Base-by-base conservation (phyloP, 2,329 filamentous ascomycete genomes). In the Corniculantispora saksenae region DNA sequence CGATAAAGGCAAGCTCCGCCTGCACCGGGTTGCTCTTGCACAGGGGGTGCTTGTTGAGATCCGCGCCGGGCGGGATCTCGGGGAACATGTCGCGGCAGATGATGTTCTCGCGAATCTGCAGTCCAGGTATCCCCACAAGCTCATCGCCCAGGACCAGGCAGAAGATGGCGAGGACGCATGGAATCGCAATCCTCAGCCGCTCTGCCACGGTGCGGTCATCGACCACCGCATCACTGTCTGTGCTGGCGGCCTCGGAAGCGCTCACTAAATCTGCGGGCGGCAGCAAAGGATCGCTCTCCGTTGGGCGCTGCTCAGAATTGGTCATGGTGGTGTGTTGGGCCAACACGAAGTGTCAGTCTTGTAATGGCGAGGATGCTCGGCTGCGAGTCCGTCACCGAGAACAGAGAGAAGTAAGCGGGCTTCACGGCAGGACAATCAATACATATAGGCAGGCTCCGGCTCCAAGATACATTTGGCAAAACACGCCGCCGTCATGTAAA, bases 21-120 rank as follows among this genome's bases (percentile, higher is more conserved):
- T 70, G 69, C 23, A 71, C 68, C 8, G 51, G 61, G 29, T 55
- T 61, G 35, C 66, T 66, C 62, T 71, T 71, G 60, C 70, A 71
- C 8, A 54, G 59, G 4, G 63, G 55, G n/a, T 64, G 53, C 5
- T 13, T 17, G 23, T 29, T 25, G 19, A 43, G 27, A 25, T 64
- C 43, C 7, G n/a, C 8, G 3, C 19, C 25, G 17, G 48, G 12
- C 10, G 47, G 29, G 19, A 60, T 27, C 17, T 65, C 58, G 27
- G 35, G 57, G 27, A 61, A 48, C 53, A 51, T 15, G 40, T 48
- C 40, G 15, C 56, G 66, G 61, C 67, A 68, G 54, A 68, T 65
- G 47, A 67, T 57, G 38, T 29, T 43, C 32, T 68, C 67, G 56
- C 53, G 43, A 21, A 58, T 27, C 61, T 57, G 53, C 6, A 50